Conservation (phyloP, 1,284 basidiomycete species). For the Ustilago loliicola region DNA sequence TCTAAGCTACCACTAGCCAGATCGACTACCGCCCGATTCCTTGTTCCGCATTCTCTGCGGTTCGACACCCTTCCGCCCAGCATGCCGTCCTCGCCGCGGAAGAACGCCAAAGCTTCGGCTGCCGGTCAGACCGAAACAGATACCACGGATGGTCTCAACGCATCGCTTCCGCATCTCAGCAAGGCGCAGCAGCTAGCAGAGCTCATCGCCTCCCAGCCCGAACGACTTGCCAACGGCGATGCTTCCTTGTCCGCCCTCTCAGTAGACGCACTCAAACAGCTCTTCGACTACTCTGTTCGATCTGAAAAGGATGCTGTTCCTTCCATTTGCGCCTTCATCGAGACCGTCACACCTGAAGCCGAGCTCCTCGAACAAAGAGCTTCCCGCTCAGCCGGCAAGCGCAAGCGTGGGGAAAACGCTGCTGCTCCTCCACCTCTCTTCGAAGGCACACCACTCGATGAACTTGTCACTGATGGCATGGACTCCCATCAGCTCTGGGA, state of each 20-base stretch:
- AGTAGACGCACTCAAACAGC: constrained; percentile 39
- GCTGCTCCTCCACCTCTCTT: constrained; percentile 71
- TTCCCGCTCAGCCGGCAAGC: constrained; percentile 48
- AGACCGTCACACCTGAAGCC: constrained; percentile 74
- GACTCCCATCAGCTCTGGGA: constrained; percentile 91
- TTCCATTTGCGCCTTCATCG: constrained; percentile 79
- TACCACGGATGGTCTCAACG: not conserved
- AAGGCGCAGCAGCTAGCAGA: constrained; percentile 44
- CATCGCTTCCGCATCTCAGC: constrained; percentile 24
- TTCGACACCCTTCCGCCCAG: constrained; percentile 1
- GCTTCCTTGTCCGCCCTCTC: constrained; percentile 30
- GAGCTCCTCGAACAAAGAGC: constrained; percentile 57
- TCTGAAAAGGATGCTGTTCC: constrained; percentile 78
- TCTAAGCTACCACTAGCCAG: not conserved
- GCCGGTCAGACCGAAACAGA: not conserved
- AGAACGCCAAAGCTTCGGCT: constrained; percentile 15
- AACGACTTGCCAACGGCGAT: constrained; percentile 40
- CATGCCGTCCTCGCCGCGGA: constrained; percentile 35
- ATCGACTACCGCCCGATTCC: not conserved
- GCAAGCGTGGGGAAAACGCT: constrained; percentile 54
- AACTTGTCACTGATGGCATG: constrained; percentile 85
- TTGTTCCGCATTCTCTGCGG: not conserved
- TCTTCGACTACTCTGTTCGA: constrained; percentile 64
- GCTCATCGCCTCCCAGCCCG: constrained; percentile 46
- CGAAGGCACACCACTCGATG: constrained; percentile 80